phyloP scores from a whole-genome alignment of 139 green algal species.

The Haematococcus sp. region DNA sequence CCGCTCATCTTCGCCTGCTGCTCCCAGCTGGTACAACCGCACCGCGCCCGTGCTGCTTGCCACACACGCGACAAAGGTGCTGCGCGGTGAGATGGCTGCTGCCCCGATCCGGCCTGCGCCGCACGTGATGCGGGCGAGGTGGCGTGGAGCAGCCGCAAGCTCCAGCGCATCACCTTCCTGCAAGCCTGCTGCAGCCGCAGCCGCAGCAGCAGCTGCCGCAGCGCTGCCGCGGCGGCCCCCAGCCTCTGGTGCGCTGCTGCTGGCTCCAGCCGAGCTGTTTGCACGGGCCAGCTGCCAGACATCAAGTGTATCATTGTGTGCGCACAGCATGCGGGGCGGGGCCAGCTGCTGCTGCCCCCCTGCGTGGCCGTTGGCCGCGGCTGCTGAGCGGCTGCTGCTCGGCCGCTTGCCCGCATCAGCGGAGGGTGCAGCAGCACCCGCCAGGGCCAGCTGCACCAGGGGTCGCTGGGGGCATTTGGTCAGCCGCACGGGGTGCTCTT shows the following conservation, averaged over 20 bases:
- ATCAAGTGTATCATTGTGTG: constrained; percentile 29
- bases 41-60: constrained; percentile 11
- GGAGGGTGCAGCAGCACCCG: constrained; percentile 11
- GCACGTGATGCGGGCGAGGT: constrained; percentile 49
- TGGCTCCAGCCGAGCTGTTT: neutral
- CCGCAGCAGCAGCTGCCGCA: too few species aligned
- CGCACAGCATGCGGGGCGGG: constrained; percentile 9
- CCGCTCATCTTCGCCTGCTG: neutral
- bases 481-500: constrained; percentile 57
- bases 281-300: constrained; percentile 20
- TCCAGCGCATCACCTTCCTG: constrained; percentile 44
- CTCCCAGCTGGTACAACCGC: constrained; percentile 44
- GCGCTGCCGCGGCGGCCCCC: neutral
- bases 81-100: constrained; percentile 68
- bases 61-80: constrained; percentile 47
- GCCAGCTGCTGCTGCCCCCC: neutral
- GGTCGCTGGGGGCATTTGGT: constrained; percentile 69
- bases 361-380: neutral
- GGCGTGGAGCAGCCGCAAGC: constrained; percentile 36
- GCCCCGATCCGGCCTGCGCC: constrained; percentile 34
- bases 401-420: constrained; percentile 49
- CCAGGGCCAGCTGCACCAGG: constrained; percentile 44
- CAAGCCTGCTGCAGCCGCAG: neutral
- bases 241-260: neutral
- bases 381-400: neutral